Percentiles rank a stretch among this genome's conserved stretches.
Evolutionary conservation across 495 filamentous ascomycete genomes (phyloP).

Genomic region (Corynascus novoguineensis): DNA sequence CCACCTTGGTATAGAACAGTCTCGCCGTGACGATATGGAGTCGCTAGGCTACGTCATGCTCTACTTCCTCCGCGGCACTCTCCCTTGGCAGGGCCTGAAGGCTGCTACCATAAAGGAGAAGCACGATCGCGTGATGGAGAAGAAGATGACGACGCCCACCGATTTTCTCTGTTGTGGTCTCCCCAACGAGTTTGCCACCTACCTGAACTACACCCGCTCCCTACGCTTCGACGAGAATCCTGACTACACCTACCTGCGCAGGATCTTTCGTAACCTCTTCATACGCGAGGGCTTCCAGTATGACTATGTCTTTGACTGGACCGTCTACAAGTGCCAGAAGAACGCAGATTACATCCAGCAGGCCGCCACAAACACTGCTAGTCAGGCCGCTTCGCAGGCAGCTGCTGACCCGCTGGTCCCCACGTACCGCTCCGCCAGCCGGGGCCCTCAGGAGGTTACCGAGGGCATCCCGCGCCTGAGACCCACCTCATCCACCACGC

Average conservation of each 20-base stretch:
- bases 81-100: constrained; percentile 99
- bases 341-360: constrained; percentile 62
- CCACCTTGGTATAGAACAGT: constrained; percentile 97
- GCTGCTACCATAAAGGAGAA: constrained; percentile 99
- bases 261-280: constrained; percentile 99
- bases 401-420: too few species aligned
- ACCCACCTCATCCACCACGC: too few species aligned
- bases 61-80: constrained; percentile 98
- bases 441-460: too few species aligned
- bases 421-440: too few species aligned
- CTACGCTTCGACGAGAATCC: constrained; percentile 99
- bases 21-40: constrained; percentile 99
- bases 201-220: constrained; percentile 98
- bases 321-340: constrained; percentile 99
- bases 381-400: constrained; percentile 44
- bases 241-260: constrained; percentile 98
- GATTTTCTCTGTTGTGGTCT: constrained; percentile 99
- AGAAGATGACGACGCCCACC: constrained; percentile 99
- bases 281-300: constrained; percentile 99
- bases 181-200: constrained; percentile 99
- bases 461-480: too few species aligned
- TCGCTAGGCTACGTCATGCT: constrained; percentile 99
- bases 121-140: constrained; percentile 99
- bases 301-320: constrained; percentile 99
- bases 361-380: constrained; percentile 45